Evolutionary conservation across 2,329 filamentous ascomycete species (phyloP).

Genomic region (Tolypocladium album): DNA sequence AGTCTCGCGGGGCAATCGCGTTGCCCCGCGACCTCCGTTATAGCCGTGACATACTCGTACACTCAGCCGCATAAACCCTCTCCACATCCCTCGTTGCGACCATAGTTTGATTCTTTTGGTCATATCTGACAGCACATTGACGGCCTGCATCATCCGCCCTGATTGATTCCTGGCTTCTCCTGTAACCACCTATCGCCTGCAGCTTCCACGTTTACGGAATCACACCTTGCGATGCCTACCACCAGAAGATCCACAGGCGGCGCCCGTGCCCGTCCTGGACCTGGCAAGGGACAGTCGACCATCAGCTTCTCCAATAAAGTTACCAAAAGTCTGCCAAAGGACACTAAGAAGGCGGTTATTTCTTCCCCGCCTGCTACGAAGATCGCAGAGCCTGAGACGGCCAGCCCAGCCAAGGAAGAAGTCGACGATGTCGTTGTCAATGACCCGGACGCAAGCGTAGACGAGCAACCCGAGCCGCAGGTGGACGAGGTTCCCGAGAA

Average conservation of each 20-base stretch:
- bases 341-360: conserved; percentile 32
- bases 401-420: conserved; percentile 9
- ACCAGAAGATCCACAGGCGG: conserved; percentile 37
- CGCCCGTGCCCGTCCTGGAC: conserved; percentile 21
- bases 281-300: conserved; percentile 39
- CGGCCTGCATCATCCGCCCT: neutral
- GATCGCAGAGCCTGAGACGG: conserved; percentile 16
- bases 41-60: neutral
- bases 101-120: neutral
- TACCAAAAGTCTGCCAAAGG: conserved; percentile 40
- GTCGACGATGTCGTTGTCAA: conserved; percentile 12
- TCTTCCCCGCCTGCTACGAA: conserved; percentile 23
- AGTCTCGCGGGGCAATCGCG: conserved; percentile 34
- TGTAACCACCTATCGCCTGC: neutral
- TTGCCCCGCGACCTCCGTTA: conserved; percentile 38
- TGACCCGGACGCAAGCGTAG: conserved; percentile 12
- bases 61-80: neutral
- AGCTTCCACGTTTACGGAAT: neutral
- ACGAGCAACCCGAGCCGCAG: conserved; percentile 13
- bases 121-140: neutral
- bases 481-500: conserved; percentile 26
- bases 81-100: neutral
- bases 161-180: neutral
- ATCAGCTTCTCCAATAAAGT: conserved; percentile 48
- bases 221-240: conserved; percentile 30